A percentile compares a stretch with the other conserved stretches of the same genome.
These are phyloP conservation scores for Ceratocystis harringtonii DNA, from an alignment of 2,329 filamentous ascomycete species.

Conservation along the genomic window DNA sequence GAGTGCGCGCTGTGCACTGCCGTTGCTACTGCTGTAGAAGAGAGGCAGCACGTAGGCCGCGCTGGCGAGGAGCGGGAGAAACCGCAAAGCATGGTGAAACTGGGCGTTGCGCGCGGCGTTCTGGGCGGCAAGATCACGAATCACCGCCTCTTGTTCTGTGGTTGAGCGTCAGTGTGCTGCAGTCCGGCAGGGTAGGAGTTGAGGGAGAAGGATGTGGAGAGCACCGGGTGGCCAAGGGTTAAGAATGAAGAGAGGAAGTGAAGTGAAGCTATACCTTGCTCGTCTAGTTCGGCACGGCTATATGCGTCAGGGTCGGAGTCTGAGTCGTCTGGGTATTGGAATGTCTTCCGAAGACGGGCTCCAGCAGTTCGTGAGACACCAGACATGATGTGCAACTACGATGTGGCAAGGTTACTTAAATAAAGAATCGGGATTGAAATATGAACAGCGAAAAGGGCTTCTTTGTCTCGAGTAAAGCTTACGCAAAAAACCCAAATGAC, in stretches of 20 bases:
- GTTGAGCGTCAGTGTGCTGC: not conserved
- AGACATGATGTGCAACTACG: not conserved
- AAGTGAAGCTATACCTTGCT: slow-evolving; percentile 42
- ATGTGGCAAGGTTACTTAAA: no score
- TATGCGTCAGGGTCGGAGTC: slow-evolving; percentile 30
- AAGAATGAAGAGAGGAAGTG: not conserved
- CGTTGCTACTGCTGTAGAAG: slow-evolving; percentile 19
- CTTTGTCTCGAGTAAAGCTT: no score
- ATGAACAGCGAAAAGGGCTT: no score
- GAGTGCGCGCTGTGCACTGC: slow-evolving; percentile 10
- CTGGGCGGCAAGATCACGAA: slow-evolving; percentile 36
- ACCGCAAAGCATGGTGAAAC: slow-evolving; percentile 43
- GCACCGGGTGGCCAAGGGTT: not conserved
- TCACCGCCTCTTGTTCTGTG: slow-evolving; percentile 50
- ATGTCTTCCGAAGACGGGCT: slow-evolving; percentile 58
- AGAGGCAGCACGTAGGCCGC: slow-evolving; percentile 41
- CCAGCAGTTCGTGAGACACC: not conserved
- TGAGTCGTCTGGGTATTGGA: slow-evolving; percentile 55
- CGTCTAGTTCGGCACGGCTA: slow-evolving; percentile 51
- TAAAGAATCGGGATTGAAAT: not conserved
- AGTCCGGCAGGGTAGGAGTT: no score
- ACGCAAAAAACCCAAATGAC: no score
- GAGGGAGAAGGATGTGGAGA: not conserved
- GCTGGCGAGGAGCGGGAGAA: slow-evolving; percentile 41
- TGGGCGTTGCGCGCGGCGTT: slow-evolving; percentile 44